These are phyloP conservation scores for Tuber umbilicatum DNA, from an alignment of 495 filamentous ascomycete species.

Conservation along the genomic window DNA sequence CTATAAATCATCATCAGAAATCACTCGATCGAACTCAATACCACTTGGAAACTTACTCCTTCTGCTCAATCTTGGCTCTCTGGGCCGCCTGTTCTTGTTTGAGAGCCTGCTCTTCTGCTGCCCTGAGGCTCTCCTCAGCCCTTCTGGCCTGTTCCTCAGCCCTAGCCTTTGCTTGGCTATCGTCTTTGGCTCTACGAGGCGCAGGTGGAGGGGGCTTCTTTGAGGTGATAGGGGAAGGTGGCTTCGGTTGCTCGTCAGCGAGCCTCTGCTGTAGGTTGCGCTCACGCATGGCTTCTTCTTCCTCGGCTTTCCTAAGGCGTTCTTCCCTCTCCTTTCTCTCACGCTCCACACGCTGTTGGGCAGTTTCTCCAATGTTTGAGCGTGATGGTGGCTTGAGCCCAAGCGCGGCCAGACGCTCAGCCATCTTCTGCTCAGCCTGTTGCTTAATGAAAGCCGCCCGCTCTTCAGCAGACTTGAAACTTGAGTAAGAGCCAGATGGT, in stretches of 20 bases:
- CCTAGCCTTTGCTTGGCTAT: constrained; percentile 52
- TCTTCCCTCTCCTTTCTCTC: constrained; percentile 83
- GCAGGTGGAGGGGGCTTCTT: constrained; percentile 87
- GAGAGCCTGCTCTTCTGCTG: constrained; percentile 49
- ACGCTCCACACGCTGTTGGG: constrained; percentile 76
- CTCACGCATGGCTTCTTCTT: constrained; percentile 88
- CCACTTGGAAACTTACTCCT: constrained; percentile 67
- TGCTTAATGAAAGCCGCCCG: constrained; percentile 93
- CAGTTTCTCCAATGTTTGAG: constrained; percentile 63
- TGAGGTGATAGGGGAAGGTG: constrained; percentile 50
- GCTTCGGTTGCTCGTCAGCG: constrained; percentile 68
- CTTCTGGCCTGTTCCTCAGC: constrained; percentile 47
- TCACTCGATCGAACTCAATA: neutral
- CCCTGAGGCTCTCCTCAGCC: constrained; percentile 53
- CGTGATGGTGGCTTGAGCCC: constrained; percentile 72
- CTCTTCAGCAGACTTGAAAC: constrained; percentile 86
- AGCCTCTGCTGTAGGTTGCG: constrained; percentile 77
- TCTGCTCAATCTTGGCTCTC: constrained; percentile 61
- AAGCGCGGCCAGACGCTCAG: constrained; percentile 89
- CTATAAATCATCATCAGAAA: constrained; percentile 50
- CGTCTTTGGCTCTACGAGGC: constrained; percentile 65
- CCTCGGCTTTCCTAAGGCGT: constrained; percentile 79
- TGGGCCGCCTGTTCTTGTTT: constrained; percentile 68
- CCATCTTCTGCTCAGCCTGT: constrained; percentile 94
- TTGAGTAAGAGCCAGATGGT: constrained; percentile 51